A percentile compares a stretch with the other conserved stretches of the same genome.
phyloP scores from a whole-genome alignment of 352 stramenopile genomes.

The Globisporangium sylvaticum region DNA sequence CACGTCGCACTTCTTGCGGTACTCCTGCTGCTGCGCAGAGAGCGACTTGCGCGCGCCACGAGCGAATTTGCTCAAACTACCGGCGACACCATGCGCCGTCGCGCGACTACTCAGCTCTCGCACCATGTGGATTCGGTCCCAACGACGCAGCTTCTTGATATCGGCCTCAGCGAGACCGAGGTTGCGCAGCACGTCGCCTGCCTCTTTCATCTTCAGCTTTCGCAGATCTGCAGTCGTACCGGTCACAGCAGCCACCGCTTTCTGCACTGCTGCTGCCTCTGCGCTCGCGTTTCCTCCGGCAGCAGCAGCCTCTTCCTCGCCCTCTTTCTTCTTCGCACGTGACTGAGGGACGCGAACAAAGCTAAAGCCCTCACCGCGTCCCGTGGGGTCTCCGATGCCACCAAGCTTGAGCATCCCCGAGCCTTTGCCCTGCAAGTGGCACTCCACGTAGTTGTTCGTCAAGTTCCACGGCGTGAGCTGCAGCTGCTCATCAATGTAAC shows the following conservation, averaged over 20 bases:
- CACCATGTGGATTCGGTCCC: constrained; percentile 82
- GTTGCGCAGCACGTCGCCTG: constrained; percentile 74
- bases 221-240: constrained; percentile 81
- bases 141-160: constrained; percentile 80
- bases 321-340: constrained; percentile 79
- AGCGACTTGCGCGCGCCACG: constrained; percentile 75
- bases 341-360: constrained; percentile 78
- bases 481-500: constrained; percentile 77
- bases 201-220: constrained; percentile 87
- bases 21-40: constrained; percentile 81
- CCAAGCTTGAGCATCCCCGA: constrained; percentile 76
- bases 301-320: constrained; percentile 46
- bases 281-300: constrained; percentile 33
- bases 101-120: constrained; percentile 72
- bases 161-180: constrained; percentile 71
- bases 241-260: constrained; percentile 72
- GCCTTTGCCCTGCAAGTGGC: constrained; percentile 80
- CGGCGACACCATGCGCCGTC: constrained; percentile 63
- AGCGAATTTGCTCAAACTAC: constrained; percentile 77
- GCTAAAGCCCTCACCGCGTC: constrained; percentile 80
- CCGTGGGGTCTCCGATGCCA: constrained; percentile 78
- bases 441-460: constrained; percentile 86
- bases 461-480: constrained; percentile 83
- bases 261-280: constrained; percentile 65
- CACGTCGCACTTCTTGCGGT: constrained; percentile 80